These are phyloP conservation scores for Torulaspora delbrueckii DNA, from an alignment of 805 yeast genomes.

Conservation along the genomic window DNA sequence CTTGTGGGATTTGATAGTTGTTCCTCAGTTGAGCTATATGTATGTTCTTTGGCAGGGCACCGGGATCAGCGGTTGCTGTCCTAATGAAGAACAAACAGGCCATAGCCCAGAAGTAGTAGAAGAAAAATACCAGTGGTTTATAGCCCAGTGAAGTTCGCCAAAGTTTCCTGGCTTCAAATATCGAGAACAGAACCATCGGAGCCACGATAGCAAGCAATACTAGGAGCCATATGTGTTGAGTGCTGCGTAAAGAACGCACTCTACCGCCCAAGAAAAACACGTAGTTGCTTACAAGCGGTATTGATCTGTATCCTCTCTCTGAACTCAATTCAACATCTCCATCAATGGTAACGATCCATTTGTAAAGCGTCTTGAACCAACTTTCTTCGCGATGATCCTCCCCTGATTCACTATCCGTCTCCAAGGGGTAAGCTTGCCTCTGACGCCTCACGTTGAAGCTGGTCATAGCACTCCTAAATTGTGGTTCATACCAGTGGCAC, in stretches of 20 bases:
- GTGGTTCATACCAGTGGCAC: not conserved
- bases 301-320: conserved; percentile 19
- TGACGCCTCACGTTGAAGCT: not conserved
- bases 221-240: conserved; percentile 38
- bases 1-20: conserved; percentile 45
- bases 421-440: not conserved
- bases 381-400: not conserved
- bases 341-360: conserved; percentile 26
- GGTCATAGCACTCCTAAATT: not conserved
- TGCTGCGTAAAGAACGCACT: conserved; percentile 40
- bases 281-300: conserved; percentile 34
- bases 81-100: conserved; percentile 45
- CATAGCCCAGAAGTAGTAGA: conserved; percentile 54
- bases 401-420: not conserved
- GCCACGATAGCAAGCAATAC: conserved; percentile 36
- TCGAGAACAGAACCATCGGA: conserved; percentile 52
- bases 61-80: conserved; percentile 65
- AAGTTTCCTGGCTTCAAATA: conserved; percentile 38
- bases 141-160: conserved; percentile 25
- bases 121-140: conserved; percentile 42
- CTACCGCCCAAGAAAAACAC: conserved; percentile 65
- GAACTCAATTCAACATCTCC: conserved; percentile 17
- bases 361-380: conserved; percentile 10
- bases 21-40: conserved; percentile 45
- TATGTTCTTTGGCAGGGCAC: conserved; percentile 60